Conservation (phyloP, 805 yeast genomes). For the Cyberlindnera xishuangbannaensis region DNA sequence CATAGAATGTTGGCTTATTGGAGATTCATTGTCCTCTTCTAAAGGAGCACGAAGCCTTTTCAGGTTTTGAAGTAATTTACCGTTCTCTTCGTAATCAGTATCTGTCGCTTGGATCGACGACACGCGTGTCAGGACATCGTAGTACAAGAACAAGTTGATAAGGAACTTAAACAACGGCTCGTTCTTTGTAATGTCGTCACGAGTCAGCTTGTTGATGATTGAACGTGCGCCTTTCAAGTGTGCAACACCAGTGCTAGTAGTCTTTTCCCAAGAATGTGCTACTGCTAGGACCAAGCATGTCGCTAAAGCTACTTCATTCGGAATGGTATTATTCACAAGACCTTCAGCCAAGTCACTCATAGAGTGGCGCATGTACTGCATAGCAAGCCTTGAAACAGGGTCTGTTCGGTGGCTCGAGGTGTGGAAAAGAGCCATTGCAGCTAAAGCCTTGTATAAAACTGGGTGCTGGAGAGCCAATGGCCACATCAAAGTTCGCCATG, state of each 20-base stretch:
- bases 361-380: conserved; percentile 53
- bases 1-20: background rate
- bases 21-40: conserved; percentile 1
- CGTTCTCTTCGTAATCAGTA: conserved; percentile 16
- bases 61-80: conserved; percentile 10
- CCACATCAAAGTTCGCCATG: conserved; percentile 55
- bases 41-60: conserved; percentile 6
- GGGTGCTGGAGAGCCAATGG: conserved; percentile 53
- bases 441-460: conserved; percentile 55
- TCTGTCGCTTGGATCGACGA: conserved; percentile 46
- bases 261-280: conserved; percentile 66
- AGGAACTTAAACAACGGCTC: conserved; percentile 18
- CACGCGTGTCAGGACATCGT: conserved; percentile 62
- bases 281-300: conserved; percentile 59
- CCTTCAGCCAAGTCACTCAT: conserved; percentile 57
- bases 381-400: conserved; percentile 42
- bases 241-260: conserved; percentile 60
- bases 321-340: conserved; percentile 37
- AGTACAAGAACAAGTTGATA: conserved; percentile 54
- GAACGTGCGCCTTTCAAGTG: conserved; percentile 63
- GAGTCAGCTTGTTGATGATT: conserved; percentile 42
- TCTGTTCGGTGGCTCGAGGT: conserved; percentile 41
- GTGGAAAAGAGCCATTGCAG: conserved; percentile 65
- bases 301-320: conserved; percentile 61
- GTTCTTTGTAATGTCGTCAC: conserved; percentile 9